Base-by-base conservation (phyloP, 78 protist genomes). In the Thecamonas trahens region DNA sequence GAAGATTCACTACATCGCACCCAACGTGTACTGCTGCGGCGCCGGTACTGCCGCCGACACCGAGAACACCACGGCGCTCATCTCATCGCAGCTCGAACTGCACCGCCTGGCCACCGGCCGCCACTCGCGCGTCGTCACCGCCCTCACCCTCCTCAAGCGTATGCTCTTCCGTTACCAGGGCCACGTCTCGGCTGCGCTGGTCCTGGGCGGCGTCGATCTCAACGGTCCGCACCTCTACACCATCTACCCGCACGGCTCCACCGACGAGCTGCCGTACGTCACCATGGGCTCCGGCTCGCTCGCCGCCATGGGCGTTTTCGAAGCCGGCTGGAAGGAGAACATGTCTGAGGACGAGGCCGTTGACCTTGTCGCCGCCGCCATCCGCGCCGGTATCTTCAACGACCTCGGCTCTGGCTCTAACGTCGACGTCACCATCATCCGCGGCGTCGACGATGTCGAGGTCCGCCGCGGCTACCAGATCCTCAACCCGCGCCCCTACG, bases 21-120 rank as follows among this genome's bases (percentile, higher is more conserved):
- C 89, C 59, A 94, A 96, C 65, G 92, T 97, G n/a, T 91, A 67
- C 67, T 96, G 99, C 82, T 89, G 97, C 52, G 99, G 99, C 22
- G 99, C 99, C 3, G 99, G 99, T 28, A 97, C 99, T 0, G 91
- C 99, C 0, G 99, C 99, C 1, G 99, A 97, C 72, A 88, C 96
- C 15, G 98, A 96, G 44, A 50, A 61, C 49, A 52, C 55, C 28
- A 78, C 85, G 7, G 8, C 26, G 39, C 59, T 87, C 59, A 79
- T 88, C 40, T 6, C 80, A n/a, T 53, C 85, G 6, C 59, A 85
- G 67, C 67, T 90, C 3, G 76, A 53, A 20, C 82, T 88, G 35
- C 88, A 80, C 67, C 80, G 86, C 17, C 38, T 70, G 7, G 60
- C 66, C 18, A 95, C 96, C 7, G 94, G 91, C 50, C 80, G 81